Conservation (phyloP, 2,329 filamentous ascomycete genomes). For the Grosmannia serpens region DNA sequence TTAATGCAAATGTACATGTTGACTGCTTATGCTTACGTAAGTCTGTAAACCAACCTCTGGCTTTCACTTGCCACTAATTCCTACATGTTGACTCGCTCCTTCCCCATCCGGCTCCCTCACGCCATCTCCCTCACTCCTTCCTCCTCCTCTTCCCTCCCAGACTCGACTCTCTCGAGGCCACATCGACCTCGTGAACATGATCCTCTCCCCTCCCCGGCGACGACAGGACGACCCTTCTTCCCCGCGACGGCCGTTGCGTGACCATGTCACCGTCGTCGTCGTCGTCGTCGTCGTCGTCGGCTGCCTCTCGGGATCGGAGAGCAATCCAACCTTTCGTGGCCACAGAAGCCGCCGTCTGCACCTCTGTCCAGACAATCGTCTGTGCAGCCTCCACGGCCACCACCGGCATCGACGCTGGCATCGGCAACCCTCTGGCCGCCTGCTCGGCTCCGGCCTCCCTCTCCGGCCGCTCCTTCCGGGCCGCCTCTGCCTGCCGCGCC, state of each 20-base stretch:
- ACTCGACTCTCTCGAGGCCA: background rate
- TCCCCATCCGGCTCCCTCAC: too few species aligned
- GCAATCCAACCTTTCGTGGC: too few species aligned
- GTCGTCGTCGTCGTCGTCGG: background rate
- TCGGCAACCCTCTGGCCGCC: background rate
- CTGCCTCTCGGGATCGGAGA: background rate
- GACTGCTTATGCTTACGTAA: too few species aligned
- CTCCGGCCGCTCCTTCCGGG: background rate
- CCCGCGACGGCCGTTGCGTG: background rate
- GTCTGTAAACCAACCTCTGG: too few species aligned
- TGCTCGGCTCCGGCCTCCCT: background rate
- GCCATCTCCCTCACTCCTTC: background rate
- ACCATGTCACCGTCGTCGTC: too few species aligned
- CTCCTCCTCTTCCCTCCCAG: too few species aligned
- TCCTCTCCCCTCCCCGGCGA: background rate
- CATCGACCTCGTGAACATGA: background rate
- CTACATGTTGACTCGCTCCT: too few species aligned
- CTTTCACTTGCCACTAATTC: too few species aligned
- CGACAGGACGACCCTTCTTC: background rate
- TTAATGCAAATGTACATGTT: too few species aligned
- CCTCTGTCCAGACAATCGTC: too few species aligned
- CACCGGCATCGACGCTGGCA: background rate
- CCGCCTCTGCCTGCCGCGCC: constrained; percentile 2
- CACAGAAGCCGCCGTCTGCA: too few species aligned
- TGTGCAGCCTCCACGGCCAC: too few species aligned